Conservation (phyloP, 139 green algal genomes). For the Edaphochlamys debaryana region DNA sequence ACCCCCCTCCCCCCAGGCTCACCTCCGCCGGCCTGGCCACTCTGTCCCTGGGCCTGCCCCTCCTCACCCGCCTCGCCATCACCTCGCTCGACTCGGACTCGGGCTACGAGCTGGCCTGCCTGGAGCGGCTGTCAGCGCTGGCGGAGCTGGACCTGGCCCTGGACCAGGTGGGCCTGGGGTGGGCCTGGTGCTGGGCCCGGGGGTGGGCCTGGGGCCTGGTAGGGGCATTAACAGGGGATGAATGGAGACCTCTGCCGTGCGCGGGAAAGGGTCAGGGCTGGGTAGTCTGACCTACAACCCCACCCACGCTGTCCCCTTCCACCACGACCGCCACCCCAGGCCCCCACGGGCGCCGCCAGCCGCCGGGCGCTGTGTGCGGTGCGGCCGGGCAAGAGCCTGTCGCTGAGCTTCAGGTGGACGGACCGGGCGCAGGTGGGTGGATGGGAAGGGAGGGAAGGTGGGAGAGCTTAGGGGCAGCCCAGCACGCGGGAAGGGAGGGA, state of each 20-base stretch:
- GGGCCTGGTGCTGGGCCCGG: too few relatives aligned
- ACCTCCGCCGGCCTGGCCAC: constrained; percentile 31
- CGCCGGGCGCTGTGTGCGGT: constrained; percentile 23
- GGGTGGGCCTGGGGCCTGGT: too few relatives aligned
- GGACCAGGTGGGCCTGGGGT: constrained; percentile 12
- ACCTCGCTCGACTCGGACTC: constrained; percentile 35
- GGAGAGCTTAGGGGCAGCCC: too few relatives aligned
- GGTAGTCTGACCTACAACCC: too few relatives aligned
- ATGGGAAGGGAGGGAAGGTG: too few relatives aligned
- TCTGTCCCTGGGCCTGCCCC: constrained; percentile 23
- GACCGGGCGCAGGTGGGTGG: constrained; percentile 27
- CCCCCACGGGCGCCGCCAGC: neutral
- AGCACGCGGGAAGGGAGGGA: neutral
- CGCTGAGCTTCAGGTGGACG: constrained; percentile 26
- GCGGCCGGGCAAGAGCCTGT: constrained; percentile 11
- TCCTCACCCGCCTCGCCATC: constrained; percentile 31
- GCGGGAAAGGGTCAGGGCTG: too few relatives aligned
- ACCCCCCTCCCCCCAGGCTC: constrained; percentile 27
- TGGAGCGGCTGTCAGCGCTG: constrained; percentile 23
- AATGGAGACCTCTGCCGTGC: too few relatives aligned
- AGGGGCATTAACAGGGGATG: too few relatives aligned
- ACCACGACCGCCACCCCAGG: neutral
- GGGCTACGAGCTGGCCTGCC: constrained; percentile 37
- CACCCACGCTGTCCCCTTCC: neutral
- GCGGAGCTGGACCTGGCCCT: constrained; percentile 37